Evolutionary conservation across 2,329 filamentous ascomycete species (phyloP).

Genomic region (Aaosphaeria arxii): DNA sequence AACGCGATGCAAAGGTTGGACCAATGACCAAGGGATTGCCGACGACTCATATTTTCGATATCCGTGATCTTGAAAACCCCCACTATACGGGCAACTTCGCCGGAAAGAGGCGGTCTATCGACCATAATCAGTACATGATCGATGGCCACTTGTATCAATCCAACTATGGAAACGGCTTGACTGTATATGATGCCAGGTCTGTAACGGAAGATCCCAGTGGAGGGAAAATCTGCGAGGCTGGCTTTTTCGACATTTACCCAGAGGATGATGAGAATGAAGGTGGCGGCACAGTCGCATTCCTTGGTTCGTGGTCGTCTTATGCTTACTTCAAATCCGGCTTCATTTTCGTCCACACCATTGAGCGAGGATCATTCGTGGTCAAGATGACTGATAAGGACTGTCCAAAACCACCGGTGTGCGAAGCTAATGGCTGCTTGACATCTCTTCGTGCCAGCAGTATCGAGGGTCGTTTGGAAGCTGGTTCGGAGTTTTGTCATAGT

Average conservation of each 20-base stretch:
- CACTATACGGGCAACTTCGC: slow-evolving; percentile 41
- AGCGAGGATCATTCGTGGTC: slow-evolving; percentile 31
- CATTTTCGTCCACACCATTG: slow-evolving; percentile 36
- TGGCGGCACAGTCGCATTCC: slow-evolving; percentile 36
- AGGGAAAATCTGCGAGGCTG: slow-evolving; percentile 36
- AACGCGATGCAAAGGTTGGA: slow-evolving; percentile 23
- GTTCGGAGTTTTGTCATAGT: slow-evolving; percentile 16
- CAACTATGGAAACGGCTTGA: slow-evolving; percentile 40
- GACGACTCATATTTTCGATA: slow-evolving; percentile 32
- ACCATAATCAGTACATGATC: slow-evolving; percentile 45
- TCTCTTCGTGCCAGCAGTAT: slow-evolving; percentile 14
- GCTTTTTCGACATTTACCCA: slow-evolving; percentile 41
- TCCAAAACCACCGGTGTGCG: slow-evolving; percentile 18
- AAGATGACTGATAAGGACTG: slow-evolving; percentile 25
- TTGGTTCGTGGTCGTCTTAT: slow-evolving; percentile 41
- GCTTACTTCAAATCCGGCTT: slow-evolving; percentile 30
- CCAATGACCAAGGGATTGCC: slow-evolving; percentile 27
- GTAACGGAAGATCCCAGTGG: slow-evolving; percentile 37
- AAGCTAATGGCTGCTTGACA: slow-evolving; percentile 12
- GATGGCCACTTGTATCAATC: slow-evolving; percentile 37
- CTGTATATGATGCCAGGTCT: slow-evolving; percentile 33
- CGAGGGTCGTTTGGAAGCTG: slow-evolving; percentile 13
- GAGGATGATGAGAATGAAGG: slow-evolving; percentile 36
- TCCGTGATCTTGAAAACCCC: slow-evolving; percentile 25
- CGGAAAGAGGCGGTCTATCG: slow-evolving; percentile 30